phyloP scores from a whole-genome alignment of 352 stramenopile species.

The Phytophthora boehmeriae region DNA sequence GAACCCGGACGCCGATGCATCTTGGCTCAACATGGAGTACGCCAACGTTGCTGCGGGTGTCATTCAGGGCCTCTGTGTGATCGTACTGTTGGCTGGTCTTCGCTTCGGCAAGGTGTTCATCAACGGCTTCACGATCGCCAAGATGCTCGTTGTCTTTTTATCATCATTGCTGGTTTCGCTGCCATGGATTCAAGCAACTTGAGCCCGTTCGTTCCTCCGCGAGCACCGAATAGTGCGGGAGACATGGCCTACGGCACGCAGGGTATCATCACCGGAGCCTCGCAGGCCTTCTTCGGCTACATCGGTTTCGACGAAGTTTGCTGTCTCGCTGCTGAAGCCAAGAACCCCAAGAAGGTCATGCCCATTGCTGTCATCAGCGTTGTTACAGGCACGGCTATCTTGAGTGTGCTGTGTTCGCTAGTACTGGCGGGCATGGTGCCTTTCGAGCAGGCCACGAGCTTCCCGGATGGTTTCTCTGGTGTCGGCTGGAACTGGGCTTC shows the following conservation, averaged over 20 bases:
- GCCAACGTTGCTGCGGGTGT: constrained; percentile 48
- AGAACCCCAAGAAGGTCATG: constrained; percentile 79
- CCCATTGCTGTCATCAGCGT: constrained; percentile 84
- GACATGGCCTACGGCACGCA: constrained; percentile 47
- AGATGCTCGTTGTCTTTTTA: constrained; percentile 85
- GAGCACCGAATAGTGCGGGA: constrained; percentile 26
- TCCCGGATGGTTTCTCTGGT: constrained; percentile 31
- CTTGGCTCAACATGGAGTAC: constrained; percentile 53
- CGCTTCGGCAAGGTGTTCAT: constrained; percentile 82
- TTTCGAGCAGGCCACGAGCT: constrained; percentile 36
- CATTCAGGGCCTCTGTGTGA: constrained; percentile 56
- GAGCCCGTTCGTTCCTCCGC: constrained; percentile 62
- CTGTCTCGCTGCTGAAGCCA: constrained; percentile 83
- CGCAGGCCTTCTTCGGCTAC: constrained; percentile 93
- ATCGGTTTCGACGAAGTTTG: constrained; percentile 95
- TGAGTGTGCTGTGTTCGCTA: constrained; percentile 68
- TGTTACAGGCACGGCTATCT: constrained; percentile 62
- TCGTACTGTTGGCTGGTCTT: constrained; percentile 66
- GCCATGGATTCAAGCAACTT: constrained; percentile 81
- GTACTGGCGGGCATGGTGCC: constrained; percentile 80
- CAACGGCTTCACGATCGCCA: constrained; percentile 74
- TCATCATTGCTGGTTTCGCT: constrained; percentile 83
- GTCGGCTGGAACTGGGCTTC: constrained; percentile 33
- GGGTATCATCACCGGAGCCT: constrained; percentile 81
- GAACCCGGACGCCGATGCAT: constrained; percentile 26